Evolutionary conservation across 805 yeast genomes (phyloP).

Genomic region (Starmera dryadoides): DNA sequence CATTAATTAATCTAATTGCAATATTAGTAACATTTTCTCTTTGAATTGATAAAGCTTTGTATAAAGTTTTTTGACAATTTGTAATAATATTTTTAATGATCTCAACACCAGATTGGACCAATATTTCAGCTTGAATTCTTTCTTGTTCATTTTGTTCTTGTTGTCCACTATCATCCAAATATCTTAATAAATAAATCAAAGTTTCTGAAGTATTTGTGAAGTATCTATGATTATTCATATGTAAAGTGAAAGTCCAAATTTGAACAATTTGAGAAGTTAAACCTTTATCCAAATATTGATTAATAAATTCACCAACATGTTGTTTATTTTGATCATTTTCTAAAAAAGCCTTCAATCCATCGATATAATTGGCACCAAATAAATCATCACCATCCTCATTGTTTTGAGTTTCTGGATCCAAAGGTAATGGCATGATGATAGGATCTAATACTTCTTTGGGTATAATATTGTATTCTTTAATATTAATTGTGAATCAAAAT

Average conservation of each 20-base stretch:
- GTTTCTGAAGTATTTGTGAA: conserved; percentile 1
- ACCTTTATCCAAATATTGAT: background rate
- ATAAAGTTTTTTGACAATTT: conserved; percentile 53
- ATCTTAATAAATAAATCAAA: background rate
- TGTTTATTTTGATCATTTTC: background rate
- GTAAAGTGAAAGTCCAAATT: conserved; percentile 1
- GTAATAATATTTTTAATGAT: conserved; percentile 47
- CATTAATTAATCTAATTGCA: conserved; percentile 46
- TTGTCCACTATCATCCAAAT: conserved; percentile 1
- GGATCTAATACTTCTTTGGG: too few species aligned
- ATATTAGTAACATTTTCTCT: conserved; percentile 58
- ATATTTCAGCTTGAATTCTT: too few species aligned
- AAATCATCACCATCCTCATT: background rate
- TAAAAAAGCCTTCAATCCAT: background rate
- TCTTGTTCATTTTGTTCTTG: too few species aligned
- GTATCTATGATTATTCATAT: background rate
- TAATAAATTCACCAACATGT: background rate
- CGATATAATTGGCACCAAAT: background rate
- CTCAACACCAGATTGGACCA: conserved; percentile 23
- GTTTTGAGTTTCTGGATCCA: background rate
- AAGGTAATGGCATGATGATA: background rate
- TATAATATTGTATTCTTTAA: background rate
- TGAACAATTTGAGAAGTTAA: conserved; percentile 12
- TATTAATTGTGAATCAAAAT: background rate
- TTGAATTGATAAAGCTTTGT: conserved; percentile 54